Evolutionary conservation across 805 yeast genomes (phyloP).

Genomic region (Vanderwaltozyma polyspora): DNA sequence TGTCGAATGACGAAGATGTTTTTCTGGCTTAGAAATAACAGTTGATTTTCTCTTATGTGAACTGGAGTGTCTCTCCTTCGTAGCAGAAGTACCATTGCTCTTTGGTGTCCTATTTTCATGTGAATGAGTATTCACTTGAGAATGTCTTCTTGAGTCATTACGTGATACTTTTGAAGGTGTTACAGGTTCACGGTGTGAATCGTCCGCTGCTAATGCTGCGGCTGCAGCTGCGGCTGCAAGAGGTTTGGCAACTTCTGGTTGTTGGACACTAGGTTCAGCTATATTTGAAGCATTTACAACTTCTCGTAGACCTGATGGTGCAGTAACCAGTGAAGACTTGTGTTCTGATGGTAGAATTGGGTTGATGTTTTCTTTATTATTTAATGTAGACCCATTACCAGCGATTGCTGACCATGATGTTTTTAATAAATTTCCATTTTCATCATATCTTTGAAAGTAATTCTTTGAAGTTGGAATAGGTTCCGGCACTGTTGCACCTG

Average conservation of each 20-base stretch:
- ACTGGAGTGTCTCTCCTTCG: neutral
- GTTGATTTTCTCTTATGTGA: conserved; percentile 3
- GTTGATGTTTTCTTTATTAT: no score
- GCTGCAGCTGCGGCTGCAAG: conserved; percentile 4
- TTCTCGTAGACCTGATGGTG: no score
- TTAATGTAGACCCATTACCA: no score
- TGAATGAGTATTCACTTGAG: neutral
- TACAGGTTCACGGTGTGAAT: neutral
- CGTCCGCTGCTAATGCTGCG: conserved; percentile 3
- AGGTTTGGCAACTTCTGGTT: neutral
- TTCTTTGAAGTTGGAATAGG: conserved; percentile 25
- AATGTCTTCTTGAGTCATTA: neutral
- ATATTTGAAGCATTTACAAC: no score
- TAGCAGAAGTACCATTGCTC: neutral
- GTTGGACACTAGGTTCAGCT: no score
- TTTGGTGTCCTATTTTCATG: neutral
- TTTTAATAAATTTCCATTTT: conserved; percentile 2
- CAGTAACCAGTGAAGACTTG: no score
- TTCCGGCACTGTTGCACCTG: conserved; percentile 26
- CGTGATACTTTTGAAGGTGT: neutral
- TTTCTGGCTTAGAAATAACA: neutral
- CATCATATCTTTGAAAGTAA: conserved; percentile 12
- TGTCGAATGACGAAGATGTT: neutral
- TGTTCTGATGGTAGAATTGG: no score
- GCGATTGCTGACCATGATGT: no score